Evolutionary conservation across 139 green algal genomes (phyloP).

Genomic region (Yamagishiella unicocca): DNA sequence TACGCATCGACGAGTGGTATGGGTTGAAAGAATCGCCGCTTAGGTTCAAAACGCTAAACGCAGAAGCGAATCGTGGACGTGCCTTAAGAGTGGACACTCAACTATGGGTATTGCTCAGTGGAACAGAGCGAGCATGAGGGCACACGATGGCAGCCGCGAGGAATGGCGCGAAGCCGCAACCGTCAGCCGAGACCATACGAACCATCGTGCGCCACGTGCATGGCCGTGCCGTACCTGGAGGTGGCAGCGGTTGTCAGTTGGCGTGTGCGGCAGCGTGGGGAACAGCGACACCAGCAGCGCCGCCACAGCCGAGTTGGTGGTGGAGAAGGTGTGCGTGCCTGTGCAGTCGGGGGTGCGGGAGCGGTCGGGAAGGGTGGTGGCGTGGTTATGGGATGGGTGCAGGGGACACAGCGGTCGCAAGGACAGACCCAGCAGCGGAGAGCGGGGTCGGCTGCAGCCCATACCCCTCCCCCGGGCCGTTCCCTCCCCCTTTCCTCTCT

Average conservation of each 20-base stretch:
- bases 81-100: no score
- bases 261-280: slow-evolving; percentile 80
- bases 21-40: no score
- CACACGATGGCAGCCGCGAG: no score
- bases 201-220: no score
- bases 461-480: not conserved
- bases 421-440: not conserved
- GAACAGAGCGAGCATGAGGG: no score
- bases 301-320: slow-evolving; percentile 80
- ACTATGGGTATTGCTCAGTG: no score
- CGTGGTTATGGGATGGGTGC: not conserved
- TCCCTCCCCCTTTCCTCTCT: not conserved
- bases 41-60: no score
- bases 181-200: no score
- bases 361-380: not conserved
- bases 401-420: no score
- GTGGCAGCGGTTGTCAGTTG: slow-evolving; percentile 92
- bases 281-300: slow-evolving; percentile 92
- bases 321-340: slow-evolving; percentile 82
- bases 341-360: not conserved
- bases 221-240: slow-evolving; percentile 81
- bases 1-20: no score
- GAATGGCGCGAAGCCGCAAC: no score
- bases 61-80: no score
- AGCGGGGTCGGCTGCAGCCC: not conserved